A percentile compares a stretch with the other conserved stretches of the same genome.
These are phyloP conservation scores for Lodderomyces pseudojiufengensis DNA, from an alignment of 1,139 yeast genomes.

Conservation along the genomic window DNA sequence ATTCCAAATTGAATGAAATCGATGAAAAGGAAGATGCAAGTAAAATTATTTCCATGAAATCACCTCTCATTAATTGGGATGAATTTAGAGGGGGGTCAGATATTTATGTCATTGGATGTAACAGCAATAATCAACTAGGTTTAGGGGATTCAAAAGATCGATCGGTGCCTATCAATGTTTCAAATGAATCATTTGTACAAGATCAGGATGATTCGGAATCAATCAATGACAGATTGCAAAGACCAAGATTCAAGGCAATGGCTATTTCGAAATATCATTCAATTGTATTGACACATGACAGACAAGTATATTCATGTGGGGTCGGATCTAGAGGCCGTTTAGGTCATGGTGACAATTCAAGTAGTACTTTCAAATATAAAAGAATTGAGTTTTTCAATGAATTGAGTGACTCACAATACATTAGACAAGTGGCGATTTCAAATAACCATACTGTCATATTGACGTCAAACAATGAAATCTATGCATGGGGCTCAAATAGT, in stretches of 20 bases:
- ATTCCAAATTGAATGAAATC: conserved; percentile 1
- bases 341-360: conserved; percentile 46
- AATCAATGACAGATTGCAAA: conserved; percentile 18
- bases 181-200: conserved; percentile 17
- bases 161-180: conserved; percentile 20
- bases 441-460: conserved; percentile 64
- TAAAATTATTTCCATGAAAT: conserved; percentile 10
- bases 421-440: conserved; percentile 49
- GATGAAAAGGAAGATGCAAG: conserved; percentile 6
- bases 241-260: conserved; percentile 44
- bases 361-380: conserved; percentile 36
- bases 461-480: conserved; percentile 50
- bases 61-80: conserved; percentile 29
- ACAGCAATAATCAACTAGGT: conserved; percentile 63
- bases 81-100: conserved; percentile 54
- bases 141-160: conserved; percentile 66
- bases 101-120: conserved; percentile 62
- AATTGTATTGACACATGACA: conserved; percentile 52
- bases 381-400: conserved; percentile 25
- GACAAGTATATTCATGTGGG: conserved; percentile 60
- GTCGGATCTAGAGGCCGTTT: conserved; percentile 68
- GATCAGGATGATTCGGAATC: conserved; percentile 6
- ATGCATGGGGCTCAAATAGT: conserved; percentile 76
- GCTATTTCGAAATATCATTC: conserved; percentile 67
- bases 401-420: conserved; percentile 19